phyloP scores from a whole-genome alignment of 2,329 filamentous ascomycete species.

The Fusarium nanum region DNA sequence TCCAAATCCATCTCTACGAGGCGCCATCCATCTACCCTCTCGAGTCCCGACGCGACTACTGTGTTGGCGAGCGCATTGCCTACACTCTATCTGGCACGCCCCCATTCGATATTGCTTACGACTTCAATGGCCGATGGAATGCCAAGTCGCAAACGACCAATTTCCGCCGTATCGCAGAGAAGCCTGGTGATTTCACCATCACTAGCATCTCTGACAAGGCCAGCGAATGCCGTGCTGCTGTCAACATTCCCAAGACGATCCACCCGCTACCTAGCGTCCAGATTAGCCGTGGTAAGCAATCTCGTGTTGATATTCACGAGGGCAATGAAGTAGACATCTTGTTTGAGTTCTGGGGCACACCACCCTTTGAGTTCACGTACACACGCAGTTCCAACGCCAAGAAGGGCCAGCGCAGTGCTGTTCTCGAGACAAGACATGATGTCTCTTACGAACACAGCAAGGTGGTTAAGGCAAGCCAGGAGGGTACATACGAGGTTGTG shows the following conservation, averaged over 20 bases:
- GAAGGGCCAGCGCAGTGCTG: constrained; percentile 79
- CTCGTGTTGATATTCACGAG: constrained; percentile 93
- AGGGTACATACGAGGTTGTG: constrained; percentile 97
- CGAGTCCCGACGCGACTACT: constrained; percentile 88
- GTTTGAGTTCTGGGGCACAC: constrained; percentile 95
- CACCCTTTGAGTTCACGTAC: constrained; percentile 98
- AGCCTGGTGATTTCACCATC: constrained; percentile 88
- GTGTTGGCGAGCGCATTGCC: constrained; percentile 92
- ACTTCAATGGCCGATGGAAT: constrained; percentile 84
- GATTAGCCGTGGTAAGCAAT: constrained; percentile 84
- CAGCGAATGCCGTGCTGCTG: constrained; percentile 84
- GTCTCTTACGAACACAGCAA: constrained; percentile 84
- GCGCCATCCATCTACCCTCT: constrained; percentile 90
- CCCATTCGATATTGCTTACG: constrained; percentile 93
- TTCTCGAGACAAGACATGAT: constrained; percentile 93
- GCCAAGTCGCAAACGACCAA: constrained; percentile 82
- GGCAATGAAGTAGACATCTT: constrained; percentile 92
- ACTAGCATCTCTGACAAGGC: constrained; percentile 88
- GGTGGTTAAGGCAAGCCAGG: constrained; percentile 85
- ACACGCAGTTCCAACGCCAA: constrained; percentile 88
- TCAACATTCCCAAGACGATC: constrained; percentile 83
- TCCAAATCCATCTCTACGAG: constrained; percentile 93
- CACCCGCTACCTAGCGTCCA: constrained; percentile 92
- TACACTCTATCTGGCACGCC: constrained; percentile 91
- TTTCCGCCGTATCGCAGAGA: constrained; percentile 93